Evolutionary conservation across 306 rosid genomes (phyloP).

Genomic region (Cajanus cajan): DNA sequence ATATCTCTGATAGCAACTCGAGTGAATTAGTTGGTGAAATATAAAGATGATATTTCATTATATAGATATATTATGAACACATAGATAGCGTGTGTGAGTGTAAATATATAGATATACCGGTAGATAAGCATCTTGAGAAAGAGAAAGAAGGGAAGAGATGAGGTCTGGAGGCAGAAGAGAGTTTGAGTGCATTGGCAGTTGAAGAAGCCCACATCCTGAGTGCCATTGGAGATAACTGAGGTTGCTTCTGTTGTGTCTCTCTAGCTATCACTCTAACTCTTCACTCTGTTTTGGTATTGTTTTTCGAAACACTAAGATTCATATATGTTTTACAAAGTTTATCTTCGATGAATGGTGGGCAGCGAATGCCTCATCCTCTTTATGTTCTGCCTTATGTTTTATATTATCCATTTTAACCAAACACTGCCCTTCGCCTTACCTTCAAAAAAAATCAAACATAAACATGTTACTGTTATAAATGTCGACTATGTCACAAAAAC

Average conservation of each 20-base stretch:
- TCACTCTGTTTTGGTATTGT: too few relatives aligned
- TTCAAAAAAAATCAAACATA: background rate
- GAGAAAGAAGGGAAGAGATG: constrained; percentile 61
- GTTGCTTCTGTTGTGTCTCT: background rate
- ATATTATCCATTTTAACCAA: constrained; percentile 5
- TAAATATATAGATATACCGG: constrained; percentile 43
- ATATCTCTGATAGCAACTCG: too few relatives aligned
- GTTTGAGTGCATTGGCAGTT: constrained; percentile 81
- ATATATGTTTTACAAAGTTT: constrained; percentile 32
- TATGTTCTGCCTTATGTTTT: background rate
- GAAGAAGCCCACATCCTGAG: constrained; percentile 97
- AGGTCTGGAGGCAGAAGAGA: constrained; percentile 63
- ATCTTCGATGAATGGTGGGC: constrained; percentile 75
- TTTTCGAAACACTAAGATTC: background rate
- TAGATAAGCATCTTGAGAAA: constrained; percentile 76
- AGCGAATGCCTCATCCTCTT: constrained; percentile 53
- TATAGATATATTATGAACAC: background rate
- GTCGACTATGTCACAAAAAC: too few relatives aligned
- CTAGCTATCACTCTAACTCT: background rate
- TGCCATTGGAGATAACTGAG: constrained; percentile 49
- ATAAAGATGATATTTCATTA: background rate
- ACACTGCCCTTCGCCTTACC: background rate
- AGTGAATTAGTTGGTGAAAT: background rate
- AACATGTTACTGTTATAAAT: background rate
- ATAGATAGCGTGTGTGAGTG: background rate